A percentile compares a stretch with the other conserved stretches of the same genome.
phyloP scores from a whole-genome alignment of 2,329 filamentous ascomycete species.

The Lecanicillium sp. region DNA sequence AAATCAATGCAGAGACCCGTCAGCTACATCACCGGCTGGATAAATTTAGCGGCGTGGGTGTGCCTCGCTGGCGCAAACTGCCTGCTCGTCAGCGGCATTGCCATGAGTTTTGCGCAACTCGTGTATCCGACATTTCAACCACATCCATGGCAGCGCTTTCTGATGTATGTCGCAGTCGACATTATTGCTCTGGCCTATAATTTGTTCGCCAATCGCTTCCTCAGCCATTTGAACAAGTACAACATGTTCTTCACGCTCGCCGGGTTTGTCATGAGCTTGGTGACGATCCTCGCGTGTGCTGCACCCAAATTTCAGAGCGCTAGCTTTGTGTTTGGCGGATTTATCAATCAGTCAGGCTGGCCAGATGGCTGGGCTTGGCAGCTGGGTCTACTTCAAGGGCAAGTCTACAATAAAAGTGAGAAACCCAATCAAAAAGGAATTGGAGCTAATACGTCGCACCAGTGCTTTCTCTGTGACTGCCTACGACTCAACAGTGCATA shows the following conservation, averaged over 20 bases:
- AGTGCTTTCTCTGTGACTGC: constrained; percentile 13
- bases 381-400: constrained; percentile 34
- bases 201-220: constrained; percentile 39
- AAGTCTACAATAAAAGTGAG: no score
- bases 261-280: constrained; percentile 57
- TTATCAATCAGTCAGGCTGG: constrained; percentile 58
- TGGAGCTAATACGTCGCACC: neutral
- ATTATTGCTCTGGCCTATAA: constrained; percentile 53
- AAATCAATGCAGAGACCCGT: constrained; percentile 48
- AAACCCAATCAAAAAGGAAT: no score
- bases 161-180: constrained; percentile 57
- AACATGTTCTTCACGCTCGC: constrained; percentile 59
- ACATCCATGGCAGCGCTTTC: constrained; percentile 57
- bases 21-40: constrained; percentile 63
- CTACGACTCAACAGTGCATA: constrained; percentile 33
- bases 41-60: constrained; percentile 58
- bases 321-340: constrained; percentile 52
- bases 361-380: constrained; percentile 51
- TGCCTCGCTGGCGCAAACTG: constrained; percentile 56
- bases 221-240: constrained; percentile 54
- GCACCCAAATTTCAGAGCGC: constrained; percentile 41
- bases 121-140: constrained; percentile 45
- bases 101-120: constrained; percentile 52
- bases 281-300: constrained; percentile 54
- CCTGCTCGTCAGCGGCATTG: constrained; percentile 53